These are phyloP conservation scores for Ephemerocybe angulata DNA, from an alignment of 768 basidiomycete species.

Conservation along the genomic window DNA sequence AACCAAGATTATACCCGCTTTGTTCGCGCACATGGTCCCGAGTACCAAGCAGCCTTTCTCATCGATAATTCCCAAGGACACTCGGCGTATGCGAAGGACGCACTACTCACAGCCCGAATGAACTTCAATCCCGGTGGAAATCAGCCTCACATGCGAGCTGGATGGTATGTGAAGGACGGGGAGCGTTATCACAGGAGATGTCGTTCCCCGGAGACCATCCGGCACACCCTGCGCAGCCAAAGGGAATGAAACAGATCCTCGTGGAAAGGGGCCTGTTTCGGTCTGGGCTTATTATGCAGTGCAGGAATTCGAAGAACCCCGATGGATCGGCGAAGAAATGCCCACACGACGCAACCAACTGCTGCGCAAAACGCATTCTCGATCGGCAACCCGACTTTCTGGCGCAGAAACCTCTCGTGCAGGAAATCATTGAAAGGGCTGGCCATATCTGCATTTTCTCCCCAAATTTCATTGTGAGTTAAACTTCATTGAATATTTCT, in stretches of 20 bases:
- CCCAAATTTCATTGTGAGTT: constrained; percentile 34
- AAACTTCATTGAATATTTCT: constrained; percentile 42
- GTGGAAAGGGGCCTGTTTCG: constrained; percentile 21
- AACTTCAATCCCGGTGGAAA: too few relatives aligned
- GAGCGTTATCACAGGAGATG: constrained; percentile 24
- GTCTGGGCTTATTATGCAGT: constrained; percentile 21
- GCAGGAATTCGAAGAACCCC: constrained; percentile 32
- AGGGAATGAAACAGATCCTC: constrained; percentile 35
- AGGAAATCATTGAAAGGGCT: constrained; percentile 11
- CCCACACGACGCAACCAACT: constrained; percentile 14
- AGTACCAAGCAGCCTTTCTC: constrained; percentile 1
- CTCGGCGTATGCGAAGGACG: too few relatives aligned
- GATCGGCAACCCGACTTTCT: constrained; percentile 19
- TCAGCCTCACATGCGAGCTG: too few relatives aligned
- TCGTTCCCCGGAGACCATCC: constrained; percentile 30
- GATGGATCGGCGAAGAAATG: too few relatives aligned
- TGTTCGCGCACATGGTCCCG: too few relatives aligned
- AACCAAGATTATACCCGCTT: too few relatives aligned
- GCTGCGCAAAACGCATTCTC: constrained; percentile 26
- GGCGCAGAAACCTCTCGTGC: constrained; percentile 16
- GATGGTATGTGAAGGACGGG: constrained; percentile 2
- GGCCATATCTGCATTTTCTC: constrained; percentile 23
- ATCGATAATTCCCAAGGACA: constrained; percentile 16
- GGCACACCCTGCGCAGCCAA: constrained; percentile 29
- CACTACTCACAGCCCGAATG: too few relatives aligned